Evolutionary conservation across 495 filamentous ascomycete genomes (phyloP), one percentile per base, ranked within the genome.

Genomic region (Immersiella caudata): DNA sequence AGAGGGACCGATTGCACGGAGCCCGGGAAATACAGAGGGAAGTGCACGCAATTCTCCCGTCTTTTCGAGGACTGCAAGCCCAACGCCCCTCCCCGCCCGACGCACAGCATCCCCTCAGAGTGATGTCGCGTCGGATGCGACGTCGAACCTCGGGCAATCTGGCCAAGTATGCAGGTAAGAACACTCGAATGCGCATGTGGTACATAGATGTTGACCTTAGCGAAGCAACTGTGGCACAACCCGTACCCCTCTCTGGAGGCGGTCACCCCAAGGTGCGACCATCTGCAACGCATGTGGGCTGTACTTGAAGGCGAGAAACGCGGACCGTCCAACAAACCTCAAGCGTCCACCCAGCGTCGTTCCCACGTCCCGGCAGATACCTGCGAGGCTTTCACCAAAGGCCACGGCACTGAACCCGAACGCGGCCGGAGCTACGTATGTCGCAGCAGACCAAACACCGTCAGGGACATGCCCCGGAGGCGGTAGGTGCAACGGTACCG

Each of bases 241-340:
- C 46, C 89, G 87, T 70, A 99, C 95, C 16, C 95, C 95, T 27
- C 84, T 99, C 60, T 99, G 95, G 95, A 88, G 95, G 68, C 87
- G 95, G 66, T 96, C 94, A 1, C 96, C 94, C 0, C 89, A 91
- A 60, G 95, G 95, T 50, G 89, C 91, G 54, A 97, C 92, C 59
- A 98, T 99, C 49, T 99, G 95, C 80, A 99, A 99, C 79, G 95
- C 95, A 14, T 99, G 95, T 74, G 95, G 95, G 24, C 85, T 99
- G 7, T 99, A 99, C 76, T 80, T 91, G 57, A 99, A 98, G 76
- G 93, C 93, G 22, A 87, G 95, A 52, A 98, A 99, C 74, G 89
- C 93, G 66, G 86, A 89, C 67, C 89, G 95, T 50, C 95, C 95
- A 2, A 93, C 90, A 2, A 97, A 93, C 76, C 82, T 97, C 61